Base-by-base conservation (phyloP, 495 filamentous ascomycete genomes). In the Penicillium lagena region DNA sequence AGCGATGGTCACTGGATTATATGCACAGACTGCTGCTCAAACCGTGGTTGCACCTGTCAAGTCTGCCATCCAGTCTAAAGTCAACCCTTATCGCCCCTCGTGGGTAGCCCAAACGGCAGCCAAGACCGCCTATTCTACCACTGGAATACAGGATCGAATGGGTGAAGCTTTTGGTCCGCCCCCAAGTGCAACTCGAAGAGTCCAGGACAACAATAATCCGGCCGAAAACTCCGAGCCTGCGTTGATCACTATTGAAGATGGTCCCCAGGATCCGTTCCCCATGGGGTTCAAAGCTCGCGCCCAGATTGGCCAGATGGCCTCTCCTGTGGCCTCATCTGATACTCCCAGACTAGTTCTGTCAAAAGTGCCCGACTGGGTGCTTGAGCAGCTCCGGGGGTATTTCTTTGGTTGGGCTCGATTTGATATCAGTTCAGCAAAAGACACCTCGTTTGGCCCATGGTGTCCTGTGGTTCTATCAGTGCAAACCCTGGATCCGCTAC, bases 321-420 rank as follows among this genome's bases (percentile, higher is more conserved):
- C 67, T 5, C 72, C 70, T 39, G 32, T 28, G 9, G 39, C 39
- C 17, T 29, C 39, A 0, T 32, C 31, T 12, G 57, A 55, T n/a
- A 52, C 36, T 0, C 36, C 43, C 8, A 58, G 44, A 7, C 7
- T 60, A 9, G 48, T 39, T 15, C 55, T 83, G 3, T 39, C 44
- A 9, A 67, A 57, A 35, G 58, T 79, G 0, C 50, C 68, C 4
- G 70, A 71, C 7, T 66, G 74, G 28, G 58, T 81, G 13, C 42
- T 59, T 4, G 62, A 74, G 37, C 70, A 72, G 14, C 58, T 85
- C 5, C 63, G 64, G 22, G 83, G 82, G 0, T 67, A 81, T 35
- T 86, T 81, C 50, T 81, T 83, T 47, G 81, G 77, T 29, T 87
- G 82, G 80, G 70, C 71, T 4, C 60, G 71, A 27, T 40, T 80